phyloP scores from a whole-genome alignment of 305 asterid genomes.

The Ilex paraguariensis region DNA sequence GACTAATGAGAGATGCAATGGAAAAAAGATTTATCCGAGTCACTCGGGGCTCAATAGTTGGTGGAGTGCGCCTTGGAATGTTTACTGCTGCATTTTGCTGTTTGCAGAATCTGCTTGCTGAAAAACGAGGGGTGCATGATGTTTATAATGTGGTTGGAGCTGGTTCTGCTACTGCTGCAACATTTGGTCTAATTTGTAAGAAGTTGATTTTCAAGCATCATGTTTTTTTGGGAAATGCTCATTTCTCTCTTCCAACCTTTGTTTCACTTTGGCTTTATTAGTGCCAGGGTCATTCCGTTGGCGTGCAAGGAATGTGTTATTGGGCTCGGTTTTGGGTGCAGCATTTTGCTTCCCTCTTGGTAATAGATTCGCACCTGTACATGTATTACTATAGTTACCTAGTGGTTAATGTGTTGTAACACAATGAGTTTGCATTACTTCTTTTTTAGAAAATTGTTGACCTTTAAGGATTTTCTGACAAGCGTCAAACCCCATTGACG shows the following conservation, averaged over 20 bases:
- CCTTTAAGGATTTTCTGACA: background rate
- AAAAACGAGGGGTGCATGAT: constrained; percentile 81
- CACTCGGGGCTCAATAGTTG: constrained; percentile 89
- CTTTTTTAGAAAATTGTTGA: background rate
- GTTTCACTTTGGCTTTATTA: constrained; percentile 22
- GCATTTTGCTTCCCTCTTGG: constrained; percentile 90
- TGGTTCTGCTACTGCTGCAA: constrained; percentile 92
- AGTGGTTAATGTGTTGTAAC: background rate
- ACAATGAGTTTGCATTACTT: no score
- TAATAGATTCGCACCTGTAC: constrained; percentile 19
- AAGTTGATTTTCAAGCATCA: constrained; percentile 11
- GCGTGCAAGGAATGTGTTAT: constrained; percentile 76
- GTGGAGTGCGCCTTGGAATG: constrained; percentile 94
- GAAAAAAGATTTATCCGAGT: constrained; percentile 87
- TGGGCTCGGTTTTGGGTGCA: constrained; percentile 93
- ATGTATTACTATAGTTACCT: background rate
- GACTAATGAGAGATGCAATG: constrained; percentile 96
- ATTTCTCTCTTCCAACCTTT: background rate
- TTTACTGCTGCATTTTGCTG: constrained; percentile 82
- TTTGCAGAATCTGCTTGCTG: constrained; percentile 78
- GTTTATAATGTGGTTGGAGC: constrained; percentile 80
- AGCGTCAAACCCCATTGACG: background rate
- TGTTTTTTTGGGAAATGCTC: constrained; percentile 10
- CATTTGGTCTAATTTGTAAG: constrained; percentile 87
- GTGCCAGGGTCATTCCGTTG: constrained; percentile 92